Base-by-base conservation (phyloP, 768 basidiomycete genomes). In the Boletus vermiculosoides region DNA sequence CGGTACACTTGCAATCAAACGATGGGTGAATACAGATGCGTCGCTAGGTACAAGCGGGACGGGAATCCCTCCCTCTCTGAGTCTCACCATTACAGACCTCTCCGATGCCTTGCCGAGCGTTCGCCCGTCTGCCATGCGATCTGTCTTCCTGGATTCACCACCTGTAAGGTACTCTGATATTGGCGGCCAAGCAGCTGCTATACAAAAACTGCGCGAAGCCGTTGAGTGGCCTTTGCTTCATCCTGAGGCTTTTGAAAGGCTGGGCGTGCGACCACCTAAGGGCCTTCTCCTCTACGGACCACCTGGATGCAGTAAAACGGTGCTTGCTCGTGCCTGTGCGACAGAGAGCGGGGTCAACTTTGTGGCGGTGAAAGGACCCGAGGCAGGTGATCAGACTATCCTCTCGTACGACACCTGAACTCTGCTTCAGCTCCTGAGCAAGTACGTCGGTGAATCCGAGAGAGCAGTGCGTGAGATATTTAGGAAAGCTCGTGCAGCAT, bases 371-470 rank as follows among this genome's bases (percentile, higher is more conserved):
- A 97, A 97, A 72, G 97, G 97, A 0, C 94, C 97, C 1, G 97
- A 99, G 83, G 96, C 91, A 62, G 62, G 82, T 62, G 42, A 30
- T 53, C 46, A 39, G 22, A 49, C 10, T 31, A 16, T 30, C 18
- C 15, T 34, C 20, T 33, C 20, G 25, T 31, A 18, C 18, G 34
- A 33, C 22, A 39, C 47, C 50, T 57, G 28, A 58, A 11, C 16
- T 45, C 52, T 41, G 44, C 23, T 62, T n/a, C 66, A 98, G 94
- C 81, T 99, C 0, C 70, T 98, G 51, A 98, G 89, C 76, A 98
- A 98, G 73, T 99, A 88, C 65, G 94, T 99, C 18, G 97, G 97
- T 22, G 97, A 99, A 74, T 97, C 94, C 0, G 97, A 99, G 73
- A 82, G 91, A 42, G 92, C 93, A 0, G 90, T 99, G 15, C 83